Evolutionary conservation across 805 yeast genomes (phyloP).

Genomic region (Suhomyces kilbournensis): DNA sequence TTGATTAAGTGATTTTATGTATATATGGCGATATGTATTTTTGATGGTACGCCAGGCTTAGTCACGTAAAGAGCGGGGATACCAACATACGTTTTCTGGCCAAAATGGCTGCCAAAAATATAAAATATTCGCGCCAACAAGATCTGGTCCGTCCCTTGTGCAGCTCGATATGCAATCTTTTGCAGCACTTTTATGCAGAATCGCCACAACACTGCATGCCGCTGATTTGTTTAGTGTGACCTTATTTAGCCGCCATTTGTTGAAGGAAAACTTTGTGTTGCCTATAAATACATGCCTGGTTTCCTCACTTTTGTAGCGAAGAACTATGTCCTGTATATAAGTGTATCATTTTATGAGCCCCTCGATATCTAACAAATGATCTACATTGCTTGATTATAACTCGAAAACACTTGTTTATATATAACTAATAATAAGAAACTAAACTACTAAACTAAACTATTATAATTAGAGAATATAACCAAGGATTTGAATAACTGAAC

Average conservation of each 20-base stretch:
- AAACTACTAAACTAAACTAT: conserved; percentile 4
- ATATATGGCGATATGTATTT: neutral
- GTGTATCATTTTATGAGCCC: neutral
- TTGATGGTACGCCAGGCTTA: neutral
- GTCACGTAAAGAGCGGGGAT: neutral
- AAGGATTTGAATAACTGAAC: neutral
- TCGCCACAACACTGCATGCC: neutral
- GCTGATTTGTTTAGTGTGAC: neutral
- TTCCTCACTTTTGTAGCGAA: neutral
- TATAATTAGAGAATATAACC: neutral
- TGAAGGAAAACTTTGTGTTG: neutral
- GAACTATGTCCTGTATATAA: neutral
- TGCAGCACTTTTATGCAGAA: neutral
- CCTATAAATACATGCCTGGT: neutral
- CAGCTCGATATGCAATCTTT: neutral
- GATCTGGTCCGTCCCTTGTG: neutral
- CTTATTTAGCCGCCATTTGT: neutral
- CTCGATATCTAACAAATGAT: neutral
- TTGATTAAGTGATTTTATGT: neutral
- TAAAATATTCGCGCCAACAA: neutral
- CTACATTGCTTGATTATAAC: neutral
- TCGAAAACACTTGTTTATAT: conserved; percentile 1
- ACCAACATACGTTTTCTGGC: neutral
- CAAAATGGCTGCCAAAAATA: neutral
- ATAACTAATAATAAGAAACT: neutral